These are phyloP conservation scores for Larix kaempferi DNA, from an alignment of 75 land plant species.

Conservation along the genomic window DNA sequence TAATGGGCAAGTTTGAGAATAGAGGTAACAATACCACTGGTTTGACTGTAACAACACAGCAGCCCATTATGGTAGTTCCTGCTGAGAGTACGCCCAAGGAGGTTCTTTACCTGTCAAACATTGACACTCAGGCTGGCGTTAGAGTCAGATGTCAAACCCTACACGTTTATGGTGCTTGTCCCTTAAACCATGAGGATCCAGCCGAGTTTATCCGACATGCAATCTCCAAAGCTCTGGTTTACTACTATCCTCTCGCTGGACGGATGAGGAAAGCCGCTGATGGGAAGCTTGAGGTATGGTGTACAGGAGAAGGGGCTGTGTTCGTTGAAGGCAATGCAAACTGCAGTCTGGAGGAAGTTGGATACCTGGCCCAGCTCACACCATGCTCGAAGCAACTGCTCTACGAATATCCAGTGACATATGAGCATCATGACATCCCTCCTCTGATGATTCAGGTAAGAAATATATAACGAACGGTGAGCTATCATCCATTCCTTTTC, in stretches of 20 bases:
- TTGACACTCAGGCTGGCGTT: too few species aligned
- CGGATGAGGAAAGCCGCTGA: conserved; percentile 66
- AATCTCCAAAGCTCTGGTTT: conserved; percentile 56
- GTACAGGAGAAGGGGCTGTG: conserved; percentile 71
- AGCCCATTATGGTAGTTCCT: too few species aligned
- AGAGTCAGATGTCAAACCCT: too few species aligned
- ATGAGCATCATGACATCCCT: conserved; percentile 66
- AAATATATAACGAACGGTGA: too few species aligned
- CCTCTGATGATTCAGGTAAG: conserved; percentile 73
- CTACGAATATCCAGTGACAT: conserved; percentile 68
- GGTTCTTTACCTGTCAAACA: too few species aligned
- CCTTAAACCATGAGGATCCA: conserved; percentile 10
- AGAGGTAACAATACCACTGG: too few species aligned
- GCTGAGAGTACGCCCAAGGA: too few species aligned
- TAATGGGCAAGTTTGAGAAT: too few species aligned
- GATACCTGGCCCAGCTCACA: conserved; percentile 66
- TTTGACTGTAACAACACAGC: too few species aligned
- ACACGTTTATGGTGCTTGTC: too few species aligned
- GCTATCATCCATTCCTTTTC: too few species aligned
- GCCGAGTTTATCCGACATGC: conserved; percentile 50
- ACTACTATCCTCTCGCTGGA: conserved; percentile 85
- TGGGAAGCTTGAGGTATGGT: conserved; percentile 69
- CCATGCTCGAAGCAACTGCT: conserved; percentile 70
- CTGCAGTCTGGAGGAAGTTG: conserved; percentile 50
- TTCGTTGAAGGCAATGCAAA: conserved; percentile 83